Conservation (phyloP, 768 basidiomycete species). For the Agaricus sinodeliciosus region DNA sequence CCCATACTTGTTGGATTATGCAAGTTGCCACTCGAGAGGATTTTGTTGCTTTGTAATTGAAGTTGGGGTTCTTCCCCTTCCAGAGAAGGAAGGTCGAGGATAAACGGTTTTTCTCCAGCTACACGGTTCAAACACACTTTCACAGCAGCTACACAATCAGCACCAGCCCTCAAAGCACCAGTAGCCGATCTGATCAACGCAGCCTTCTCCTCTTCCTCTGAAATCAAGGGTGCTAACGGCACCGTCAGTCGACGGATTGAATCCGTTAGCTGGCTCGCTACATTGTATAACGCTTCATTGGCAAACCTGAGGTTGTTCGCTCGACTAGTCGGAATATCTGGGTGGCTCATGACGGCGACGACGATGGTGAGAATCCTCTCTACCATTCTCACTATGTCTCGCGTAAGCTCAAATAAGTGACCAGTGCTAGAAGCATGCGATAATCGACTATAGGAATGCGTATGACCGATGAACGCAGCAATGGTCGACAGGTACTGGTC, state of each 20-base stretch:
- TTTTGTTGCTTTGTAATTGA: slow-evolving; percentile 25
- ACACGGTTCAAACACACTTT: slow-evolving; percentile 72
- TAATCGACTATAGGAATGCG: slow-evolving; percentile 84
- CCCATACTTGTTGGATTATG: slow-evolving; percentile 23
- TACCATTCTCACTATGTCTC: slow-evolving; percentile 90
- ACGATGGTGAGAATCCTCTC: slow-evolving; percentile 88
- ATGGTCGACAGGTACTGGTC: slow-evolving; percentile 90
- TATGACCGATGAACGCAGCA: slow-evolving; percentile 96
- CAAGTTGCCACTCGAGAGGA: slow-evolving; percentile 44
- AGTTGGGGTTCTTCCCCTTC: slow-evolving; percentile 25
- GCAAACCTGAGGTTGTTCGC: slow-evolving; percentile 58
- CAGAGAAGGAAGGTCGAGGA: slow-evolving; percentile 53
- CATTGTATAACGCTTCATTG: slow-evolving; percentile 78
- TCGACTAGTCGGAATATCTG: slow-evolving; percentile 59
- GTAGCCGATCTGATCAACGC: slow-evolving; percentile 81
- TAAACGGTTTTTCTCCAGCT: slow-evolving; percentile 52
- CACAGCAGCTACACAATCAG: slow-evolving; percentile 83
- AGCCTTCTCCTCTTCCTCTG: slow-evolving; percentile 81
- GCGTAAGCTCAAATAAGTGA: slow-evolving; percentile 91
- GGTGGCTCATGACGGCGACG: slow-evolving; percentile 78
- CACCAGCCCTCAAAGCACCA: slow-evolving; percentile 77
- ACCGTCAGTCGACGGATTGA: slow-evolving; percentile 74
- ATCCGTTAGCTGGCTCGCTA: slow-evolving; percentile 82
- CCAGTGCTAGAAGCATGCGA: slow-evolving; percentile 93
- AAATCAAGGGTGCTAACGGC: slow-evolving; percentile 36